Evolutionary conservation across 208 protist species (phyloP), one percentile per base, ranked within the genome.

Genomic region (Paratrypanosoma confusum): DNA sequence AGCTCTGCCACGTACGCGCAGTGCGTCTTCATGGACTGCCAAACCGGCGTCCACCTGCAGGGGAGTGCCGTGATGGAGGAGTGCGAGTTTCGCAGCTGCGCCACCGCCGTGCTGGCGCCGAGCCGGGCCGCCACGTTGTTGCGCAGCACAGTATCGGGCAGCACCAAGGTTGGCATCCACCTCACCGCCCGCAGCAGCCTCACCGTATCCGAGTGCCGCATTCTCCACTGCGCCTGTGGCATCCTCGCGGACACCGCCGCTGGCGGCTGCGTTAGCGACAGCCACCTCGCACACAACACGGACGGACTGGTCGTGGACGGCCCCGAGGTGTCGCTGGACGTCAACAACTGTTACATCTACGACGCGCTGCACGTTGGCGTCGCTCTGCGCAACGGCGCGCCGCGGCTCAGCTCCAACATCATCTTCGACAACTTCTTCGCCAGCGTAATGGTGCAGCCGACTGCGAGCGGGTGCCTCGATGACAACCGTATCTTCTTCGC

Each of bases 341-440:
- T n/a, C n/a, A n/a, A n/a, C n/a, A n/a, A 11, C 33, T 62, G 57
- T 37, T 44, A 62, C 29, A 68, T 68, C 39, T 68, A 68, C 53
- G 60, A 68, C 48, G 45, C 53, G 11, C 20, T 27, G 20, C 56
- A 55, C 39, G 50, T 41, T 17, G 60, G 60, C 21, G 43, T 68
- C 2, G 29, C 53, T 22, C 37, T 68, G 16, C 23, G 36, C 11
- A 32, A 32, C 23, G 60, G 60, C 24, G 28, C 25, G 1, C 53
- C 60, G 3, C 26, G 20, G 5, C 18, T 68, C 18, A 18, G 28
- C 29, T n/a, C 31, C 22, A 68, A 68, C 45, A 43, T 46, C 25
- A 61, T 68, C 25, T 68, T 68, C 24, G 60, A 68, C 48, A 68
- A 61, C 42, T 35, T 43, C 40, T 56, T 47, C 43, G 53, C 53